Evolutionary conservation across 1,284 basidiomycete species (phyloP).

Genomic region (Rhodotorula glutinis): DNA sequence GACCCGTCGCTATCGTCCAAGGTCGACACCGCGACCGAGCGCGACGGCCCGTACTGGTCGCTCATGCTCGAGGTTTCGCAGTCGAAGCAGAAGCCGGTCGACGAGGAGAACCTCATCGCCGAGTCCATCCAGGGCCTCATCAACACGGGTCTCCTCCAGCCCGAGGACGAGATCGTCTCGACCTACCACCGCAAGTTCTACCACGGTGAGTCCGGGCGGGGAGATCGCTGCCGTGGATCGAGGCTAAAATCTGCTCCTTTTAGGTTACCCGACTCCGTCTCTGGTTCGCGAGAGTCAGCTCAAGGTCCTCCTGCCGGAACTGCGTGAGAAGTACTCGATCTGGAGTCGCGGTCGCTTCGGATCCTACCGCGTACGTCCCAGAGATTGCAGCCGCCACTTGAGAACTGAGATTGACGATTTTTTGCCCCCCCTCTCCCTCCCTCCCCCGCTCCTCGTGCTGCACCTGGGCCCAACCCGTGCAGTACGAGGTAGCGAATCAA

Average conservation of each 20-base stretch:
- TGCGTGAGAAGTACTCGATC: constrained; percentile 52
- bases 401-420: not conserved
- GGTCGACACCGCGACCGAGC: constrained; percentile 47
- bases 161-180: constrained; percentile 55
- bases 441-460: not conserved
- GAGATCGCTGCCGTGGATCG: not conserved
- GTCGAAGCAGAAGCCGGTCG: constrained; percentile 54
- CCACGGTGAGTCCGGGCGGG: constrained; percentile 34
- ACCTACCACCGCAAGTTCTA: constrained; percentile 55
- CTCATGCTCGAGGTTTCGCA: constrained; percentile 57
- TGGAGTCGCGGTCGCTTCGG: constrained; percentile 56
- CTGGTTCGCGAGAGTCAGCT: constrained; percentile 53
- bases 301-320: constrained; percentile 51
- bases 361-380: constrained; percentile 49
- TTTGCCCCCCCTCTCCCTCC: not conserved
- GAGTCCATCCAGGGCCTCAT: constrained; percentile 55
- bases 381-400: not conserved
- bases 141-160: constrained; percentile 52
- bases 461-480: not conserved
- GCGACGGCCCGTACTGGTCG: constrained; percentile 52
- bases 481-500: constrained; percentile 55
- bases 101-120: constrained; percentile 52
- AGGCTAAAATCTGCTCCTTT: too few relatives aligned
- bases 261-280: constrained; percentile 53
- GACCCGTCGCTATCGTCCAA: constrained; percentile 50